phyloP scores from a whole-genome alignment of 768 basidiomycete genomes.

The Hygrophorus pudorinus region DNA sequence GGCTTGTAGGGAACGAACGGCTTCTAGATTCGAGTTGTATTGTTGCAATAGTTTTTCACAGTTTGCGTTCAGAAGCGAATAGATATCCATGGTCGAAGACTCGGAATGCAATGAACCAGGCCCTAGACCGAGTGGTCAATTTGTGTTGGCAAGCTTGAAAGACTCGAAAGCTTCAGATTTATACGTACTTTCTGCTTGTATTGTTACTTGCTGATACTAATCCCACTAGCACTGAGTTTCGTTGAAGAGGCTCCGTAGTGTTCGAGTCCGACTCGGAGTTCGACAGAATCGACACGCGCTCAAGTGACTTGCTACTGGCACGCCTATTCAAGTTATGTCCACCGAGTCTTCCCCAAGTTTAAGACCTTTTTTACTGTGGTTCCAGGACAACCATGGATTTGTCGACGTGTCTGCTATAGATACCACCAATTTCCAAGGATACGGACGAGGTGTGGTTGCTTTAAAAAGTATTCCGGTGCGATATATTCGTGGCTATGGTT shows the following conservation, averaged over 20 bases:
- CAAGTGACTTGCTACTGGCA: too few relatives aligned
- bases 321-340: too few relatives aligned
- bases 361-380: slow-evolving; percentile 45
- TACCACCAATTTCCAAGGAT: slow-evolving; percentile 34
- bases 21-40: slow-evolving; percentile 39
- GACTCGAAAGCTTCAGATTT: too few relatives aligned
- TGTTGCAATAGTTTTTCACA: slow-evolving; percentile 36
- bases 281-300: too few relatives aligned
- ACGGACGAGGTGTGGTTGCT: slow-evolving; percentile 67
- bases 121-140: too few relatives aligned
- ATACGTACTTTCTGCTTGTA: slow-evolving; percentile 28
- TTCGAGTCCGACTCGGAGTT: too few relatives aligned
- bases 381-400: slow-evolving; percentile 36
- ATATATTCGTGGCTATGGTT: not conserved
- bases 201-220: too few relatives aligned
- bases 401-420: slow-evolving; percentile 40
- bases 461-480: slow-evolving; percentile 61
- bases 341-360: not conserved
- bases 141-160: too few relatives aligned
- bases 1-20: slow-evolving; percentile 36
- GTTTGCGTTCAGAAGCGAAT: slow-evolving; percentile 34
- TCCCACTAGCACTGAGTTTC: too few relatives aligned
- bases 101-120: not conserved
- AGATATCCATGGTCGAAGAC: slow-evolving; percentile 22
- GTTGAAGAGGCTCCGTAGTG: too few relatives aligned